Conservation (phyloP, 441 rosid genomes). For the Viola pubescens region DNA sequence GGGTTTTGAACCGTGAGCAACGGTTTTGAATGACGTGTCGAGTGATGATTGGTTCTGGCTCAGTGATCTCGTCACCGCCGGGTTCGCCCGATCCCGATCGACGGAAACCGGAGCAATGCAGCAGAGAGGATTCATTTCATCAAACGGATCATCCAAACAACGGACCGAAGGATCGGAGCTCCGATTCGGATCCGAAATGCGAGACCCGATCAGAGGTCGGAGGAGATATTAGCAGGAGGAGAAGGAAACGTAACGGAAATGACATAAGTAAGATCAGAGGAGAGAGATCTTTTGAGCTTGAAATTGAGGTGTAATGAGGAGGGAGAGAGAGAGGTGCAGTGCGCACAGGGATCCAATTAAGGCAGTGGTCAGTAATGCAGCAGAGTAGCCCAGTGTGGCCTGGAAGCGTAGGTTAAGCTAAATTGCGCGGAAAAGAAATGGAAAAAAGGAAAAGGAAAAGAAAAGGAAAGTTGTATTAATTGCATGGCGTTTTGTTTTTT, state of each 20-base stretch:
- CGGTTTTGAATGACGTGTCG: slow-evolving; percentile 25
- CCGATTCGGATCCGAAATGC: slow-evolving; percentile 18
- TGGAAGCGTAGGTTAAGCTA: slow-evolving; percentile 20
- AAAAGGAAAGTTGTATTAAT: background rate
- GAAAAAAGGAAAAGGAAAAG: background rate
- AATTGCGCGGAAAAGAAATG: background rate
- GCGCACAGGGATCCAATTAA: slow-evolving; percentile 43
- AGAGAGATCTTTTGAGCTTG: background rate
- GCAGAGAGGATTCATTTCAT: slow-evolving; percentile 83
- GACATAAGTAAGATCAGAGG: slow-evolving; percentile 33
- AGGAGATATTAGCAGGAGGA: background rate
- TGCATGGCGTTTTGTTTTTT: background rate
- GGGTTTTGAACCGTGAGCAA: slow-evolving; percentile 38
- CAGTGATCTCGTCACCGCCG: slow-evolving; percentile 49
- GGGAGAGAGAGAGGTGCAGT: slow-evolving; percentile 20
- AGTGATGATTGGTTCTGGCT: slow-evolving; percentile 31
- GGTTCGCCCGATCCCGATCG: slow-evolving; percentile 67
- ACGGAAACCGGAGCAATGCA: slow-evolving; percentile 98
- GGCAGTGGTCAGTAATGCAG: slow-evolving; percentile 34
- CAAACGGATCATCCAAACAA: slow-evolving; percentile 9
- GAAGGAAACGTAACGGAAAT: slow-evolving; percentile 23
- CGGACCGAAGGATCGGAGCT: slow-evolving; percentile 9
- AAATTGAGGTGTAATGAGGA: slow-evolving; percentile 5
- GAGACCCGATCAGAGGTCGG: slow-evolving; percentile 34
- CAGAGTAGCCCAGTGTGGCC: slow-evolving; percentile 30